A percentile compares a stretch with the other conserved stretches of the same genome.
Conservation (phyloP, 129 eudicot genomes). For the Escallonia rubra region DNA sequence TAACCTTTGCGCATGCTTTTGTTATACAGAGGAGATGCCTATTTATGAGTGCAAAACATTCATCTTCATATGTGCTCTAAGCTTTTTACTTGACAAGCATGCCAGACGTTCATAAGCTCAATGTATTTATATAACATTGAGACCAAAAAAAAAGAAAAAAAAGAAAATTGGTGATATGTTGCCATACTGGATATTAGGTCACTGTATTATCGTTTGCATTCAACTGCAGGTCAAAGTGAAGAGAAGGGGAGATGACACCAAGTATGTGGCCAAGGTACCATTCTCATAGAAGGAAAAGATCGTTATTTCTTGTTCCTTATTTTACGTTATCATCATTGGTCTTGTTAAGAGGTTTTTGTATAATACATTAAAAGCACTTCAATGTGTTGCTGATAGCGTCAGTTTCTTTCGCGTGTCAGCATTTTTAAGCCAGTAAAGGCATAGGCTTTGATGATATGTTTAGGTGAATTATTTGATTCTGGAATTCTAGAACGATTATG, state of each 20-base stretch:
- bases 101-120: neutral
- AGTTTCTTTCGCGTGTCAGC: no score
- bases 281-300: constrained; percentile 10
- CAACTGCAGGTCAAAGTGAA: constrained; percentile 91
- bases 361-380: neutral
- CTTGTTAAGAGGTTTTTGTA: neutral
- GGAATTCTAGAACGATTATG: no score
- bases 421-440: no score
- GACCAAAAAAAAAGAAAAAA: no score
- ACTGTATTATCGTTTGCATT: constrained; percentile 3
- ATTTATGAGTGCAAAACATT: neutral
- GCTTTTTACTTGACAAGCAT: neutral
- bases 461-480: no score
- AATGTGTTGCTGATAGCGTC: neutral
- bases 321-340: neutral
- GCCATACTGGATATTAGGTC: no score
- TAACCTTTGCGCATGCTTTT: neutral
- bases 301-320: neutral
- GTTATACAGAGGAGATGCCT: neutral
- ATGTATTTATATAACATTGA: neutral
- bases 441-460: no score
- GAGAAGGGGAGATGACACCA: constrained; percentile 95
- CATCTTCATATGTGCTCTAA: neutral
- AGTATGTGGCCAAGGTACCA: constrained; percentile 90
- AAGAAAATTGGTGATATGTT: no score